Base-by-base conservation (phyloP, 1,284 basidiomycete species). In the Tilletia setariae region DNA sequence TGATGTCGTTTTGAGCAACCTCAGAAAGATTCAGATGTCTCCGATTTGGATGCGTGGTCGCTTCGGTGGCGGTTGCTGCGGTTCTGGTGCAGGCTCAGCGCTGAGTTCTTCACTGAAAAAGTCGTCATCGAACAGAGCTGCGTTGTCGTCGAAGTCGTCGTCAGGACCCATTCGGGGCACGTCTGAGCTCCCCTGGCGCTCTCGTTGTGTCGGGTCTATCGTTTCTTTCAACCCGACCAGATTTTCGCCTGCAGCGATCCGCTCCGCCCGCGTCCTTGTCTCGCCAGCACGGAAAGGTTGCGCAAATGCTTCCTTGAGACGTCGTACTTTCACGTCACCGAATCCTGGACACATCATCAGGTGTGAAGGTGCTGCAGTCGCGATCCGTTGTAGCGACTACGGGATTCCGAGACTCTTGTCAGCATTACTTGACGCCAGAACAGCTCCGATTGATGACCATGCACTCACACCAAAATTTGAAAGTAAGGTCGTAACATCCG, bases 401-500 rank as follows among this genome's bases (percentile, higher is more conserved):
- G 28, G 2, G 47, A 19, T n/a, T 25, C 47, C 19, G 8, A 53
- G 35, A 4, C 35, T 11, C 35, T 40, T 40, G 35, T 40, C 6
- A 40, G 35, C 35, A 40, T 40, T 11, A 11, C 35, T 11, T 40
- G 35, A 40, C 4, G 6, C 11, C 6, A 40, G 35, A 4, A 40
- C 11, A 11, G 6, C 11, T 40, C 35, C 11, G 6, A 40, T 6
- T 40, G 35, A 11, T 11, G 11, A 35, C 1, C 16, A 42, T 23
- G n/a, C n/a, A 86, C 90, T 72, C 84, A 96, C 94, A 21, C 94
- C 94, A 78, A 95, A 90, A n/a, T 91, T 90, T 0, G 90, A 90
- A n/a, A 91, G 87, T 30, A 99, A 85, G 0, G 94, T 96, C 83
- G 94, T 89, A 0, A 95, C 93, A 79, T 99, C 96, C 0, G 95